These are phyloP conservation scores for Cladophialophora yegresii DNA, from an alignment of 2,329 filamentous ascomycete species.

Conservation along the genomic window DNA sequence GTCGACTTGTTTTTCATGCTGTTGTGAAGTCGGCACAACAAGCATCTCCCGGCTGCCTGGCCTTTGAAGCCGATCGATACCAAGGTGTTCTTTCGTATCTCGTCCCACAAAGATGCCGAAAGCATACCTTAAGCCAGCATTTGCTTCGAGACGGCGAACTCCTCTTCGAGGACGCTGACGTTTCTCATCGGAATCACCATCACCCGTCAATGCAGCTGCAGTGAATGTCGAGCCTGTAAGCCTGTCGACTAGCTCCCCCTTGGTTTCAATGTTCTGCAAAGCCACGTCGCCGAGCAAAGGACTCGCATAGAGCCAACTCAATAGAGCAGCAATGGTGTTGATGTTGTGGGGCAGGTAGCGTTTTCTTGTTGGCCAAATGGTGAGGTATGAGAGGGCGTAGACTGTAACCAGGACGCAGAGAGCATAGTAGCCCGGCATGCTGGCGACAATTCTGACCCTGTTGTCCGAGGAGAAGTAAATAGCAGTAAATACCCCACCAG, in stretches of 20 bases:
- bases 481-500: constrained; percentile 64
- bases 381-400: constrained; percentile 65
- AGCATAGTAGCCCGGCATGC: constrained; percentile 71
- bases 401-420: constrained; percentile 71
- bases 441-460: constrained; percentile 64
- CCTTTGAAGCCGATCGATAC: constrained; percentile 58
- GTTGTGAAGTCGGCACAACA: constrained; percentile 41
- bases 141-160: constrained; percentile 18
- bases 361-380: constrained; percentile 62
- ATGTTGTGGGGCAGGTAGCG: constrained; percentile 72
- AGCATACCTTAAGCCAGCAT: constrained; percentile 49
- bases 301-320: constrained; percentile 74
- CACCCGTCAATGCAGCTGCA: constrained; percentile 44
- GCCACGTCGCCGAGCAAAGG: constrained; percentile 71
- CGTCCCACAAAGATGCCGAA: constrained; percentile 61
- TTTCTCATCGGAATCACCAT: constrained; percentile 37
- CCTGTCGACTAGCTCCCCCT: constrained; percentile 67
- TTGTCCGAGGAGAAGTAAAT: constrained; percentile 55
- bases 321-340: constrained; percentile 71
- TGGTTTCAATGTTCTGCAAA: constrained; percentile 69
- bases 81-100: constrained; percentile 61
- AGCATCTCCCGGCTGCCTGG: constrained; percentile 49
- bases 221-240: constrained; percentile 57
- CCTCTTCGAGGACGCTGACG: constrained; percentile 39
- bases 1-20: neutral